Evolutionary conservation across 768 basidiomycete species (phyloP), one percentile per base, ranked within the genome.

Genomic region (Suillus variegatus): DNA sequence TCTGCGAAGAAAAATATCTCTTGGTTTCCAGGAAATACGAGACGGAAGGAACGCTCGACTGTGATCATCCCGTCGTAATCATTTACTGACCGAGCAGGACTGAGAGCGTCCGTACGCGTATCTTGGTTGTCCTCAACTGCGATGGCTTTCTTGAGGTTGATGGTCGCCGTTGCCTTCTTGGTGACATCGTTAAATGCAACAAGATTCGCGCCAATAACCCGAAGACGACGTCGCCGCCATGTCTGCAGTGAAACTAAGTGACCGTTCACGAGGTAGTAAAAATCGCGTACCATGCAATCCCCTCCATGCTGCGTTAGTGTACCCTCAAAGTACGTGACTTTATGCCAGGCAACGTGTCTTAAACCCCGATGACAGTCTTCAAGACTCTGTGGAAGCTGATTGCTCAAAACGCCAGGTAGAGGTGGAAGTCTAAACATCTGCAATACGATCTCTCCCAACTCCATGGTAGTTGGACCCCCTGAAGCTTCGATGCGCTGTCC

Each of bases 101-200:
- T 85, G 28, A 80, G 76, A n/a, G 80, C 75, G 35, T 77, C 79
- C 3, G 76, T 78, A n/a, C 83, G 81, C 4, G 78, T 75, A 68
- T 88, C 86, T 68, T 92, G 88, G 63, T 92, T 87, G 72, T 96
- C 94, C 68, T 91, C 87, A 4, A 97, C 85, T 0, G 83, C 80
- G 12, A 88, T 79, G 6, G 93, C 94, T 74, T 94, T 91, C 77
- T 91, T 91, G 49, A 97, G 81, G 75, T 95, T 93, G 68, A 97
- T 96, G n/a, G 92, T 94, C 4, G 92, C 87, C 0, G 88, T 95
- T 2, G 91, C 89, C 68, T 88, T 92, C 82, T 93, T 95, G 35
- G 95, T 97, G 10, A 97, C 88, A 72, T 96, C 93, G 72, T 94
- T 97, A 78, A 92, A 95, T 1, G 95, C 94, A 51, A 97, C 84